These are phyloP conservation scores for Arthroderma sp. DNA, from an alignment of 2,329 filamentous ascomycete species.

Conservation along the genomic window DNA sequence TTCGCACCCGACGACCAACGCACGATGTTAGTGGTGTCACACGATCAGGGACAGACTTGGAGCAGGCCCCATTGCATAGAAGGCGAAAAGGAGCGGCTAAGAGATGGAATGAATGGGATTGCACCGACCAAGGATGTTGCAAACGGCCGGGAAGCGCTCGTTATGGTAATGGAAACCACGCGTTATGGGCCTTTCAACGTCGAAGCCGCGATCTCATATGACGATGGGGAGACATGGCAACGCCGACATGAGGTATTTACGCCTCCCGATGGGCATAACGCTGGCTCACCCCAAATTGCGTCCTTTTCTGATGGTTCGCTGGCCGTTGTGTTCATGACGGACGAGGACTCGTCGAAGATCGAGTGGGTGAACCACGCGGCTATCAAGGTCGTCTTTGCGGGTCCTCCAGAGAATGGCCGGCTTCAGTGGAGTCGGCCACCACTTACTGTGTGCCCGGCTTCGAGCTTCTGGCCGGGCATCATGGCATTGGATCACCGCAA, in stretches of 20 bases:
- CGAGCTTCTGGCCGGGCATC: no score
- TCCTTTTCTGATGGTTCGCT: constrained; percentile 28
- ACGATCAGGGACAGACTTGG: constrained; percentile 33
- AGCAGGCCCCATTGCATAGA: constrained; percentile 28
- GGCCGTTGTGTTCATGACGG: constrained; percentile 36
- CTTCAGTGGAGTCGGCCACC: constrained; percentile 21
- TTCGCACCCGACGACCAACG: constrained; percentile 27
- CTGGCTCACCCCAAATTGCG: constrained; percentile 35
- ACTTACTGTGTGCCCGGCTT: constrained; percentile 17
- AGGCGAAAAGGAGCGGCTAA: constrained; percentile 27
- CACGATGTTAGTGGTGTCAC: constrained; percentile 35
- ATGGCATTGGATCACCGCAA: no score
- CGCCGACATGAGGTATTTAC: constrained; percentile 30
- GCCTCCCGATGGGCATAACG: constrained; percentile 27
- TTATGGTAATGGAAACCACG: constrained; percentile 38
- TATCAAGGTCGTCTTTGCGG: constrained; percentile 30
- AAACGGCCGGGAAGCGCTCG: constrained; percentile 23
- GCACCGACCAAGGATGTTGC: constrained; percentile 18
- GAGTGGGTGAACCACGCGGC: constrained; percentile 30
- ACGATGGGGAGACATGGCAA: constrained; percentile 30
- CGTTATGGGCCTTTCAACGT: constrained; percentile 29
- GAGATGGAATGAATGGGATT: constrained; percentile 36
- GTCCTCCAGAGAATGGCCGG: constrained; percentile 20
- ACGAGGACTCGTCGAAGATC: constrained; percentile 27
- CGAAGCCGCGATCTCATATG: constrained; percentile 34